Evolutionary conservation across 2,329 filamentous ascomycete species (phyloP).

Genomic region (Xylariaceae sp.): DNA sequence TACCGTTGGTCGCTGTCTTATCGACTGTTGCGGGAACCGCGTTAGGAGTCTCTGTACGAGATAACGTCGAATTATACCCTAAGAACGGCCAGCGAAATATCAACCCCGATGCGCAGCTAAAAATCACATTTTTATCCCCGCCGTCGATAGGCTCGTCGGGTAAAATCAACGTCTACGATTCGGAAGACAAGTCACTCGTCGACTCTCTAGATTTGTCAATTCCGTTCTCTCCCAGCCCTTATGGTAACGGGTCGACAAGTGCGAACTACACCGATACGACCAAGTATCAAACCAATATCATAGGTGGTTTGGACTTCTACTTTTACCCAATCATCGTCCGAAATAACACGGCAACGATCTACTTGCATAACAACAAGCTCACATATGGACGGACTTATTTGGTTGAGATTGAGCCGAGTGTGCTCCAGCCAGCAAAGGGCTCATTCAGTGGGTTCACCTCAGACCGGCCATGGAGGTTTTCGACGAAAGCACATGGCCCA

Average conservation of each 20-base stretch:
- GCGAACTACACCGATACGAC: constrained; percentile 15
- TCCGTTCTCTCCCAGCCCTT: constrained; percentile 13
- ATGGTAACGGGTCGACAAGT: constrained; percentile 12
- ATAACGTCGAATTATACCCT: constrained; percentile 7
- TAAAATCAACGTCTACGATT: constrained; percentile 15
- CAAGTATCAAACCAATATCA: constrained; percentile 18
- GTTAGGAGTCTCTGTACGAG: background rate
- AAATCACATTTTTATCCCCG: constrained; percentile 8
- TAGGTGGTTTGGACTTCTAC: constrained; percentile 16
- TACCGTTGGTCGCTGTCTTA: background rate
- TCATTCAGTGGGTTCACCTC: constrained; percentile 11
- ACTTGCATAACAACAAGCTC: constrained; percentile 14
- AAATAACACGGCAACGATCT: constrained; percentile 13
- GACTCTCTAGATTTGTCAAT: constrained; percentile 12
- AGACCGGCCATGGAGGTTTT: constrained; percentile 11
- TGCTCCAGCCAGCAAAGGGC: background rate
- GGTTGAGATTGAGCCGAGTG: constrained; percentile 9
- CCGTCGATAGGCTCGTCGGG: constrained; percentile 10
- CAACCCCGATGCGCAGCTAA: constrained; percentile 11
- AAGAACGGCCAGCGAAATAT: constrained; percentile 6
- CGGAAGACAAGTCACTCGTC: constrained; percentile 7
- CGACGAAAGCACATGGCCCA: constrained; percentile 8
- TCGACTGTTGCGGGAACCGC: background rate
- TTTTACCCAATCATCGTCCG: constrained; percentile 13
- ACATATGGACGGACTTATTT: constrained; percentile 13